Percentiles rank a stretch among this genome's conserved stretches.
Conservation (phyloP, 2,329 filamentous ascomycete genomes). For the Diaporthe nobilis region DNA sequence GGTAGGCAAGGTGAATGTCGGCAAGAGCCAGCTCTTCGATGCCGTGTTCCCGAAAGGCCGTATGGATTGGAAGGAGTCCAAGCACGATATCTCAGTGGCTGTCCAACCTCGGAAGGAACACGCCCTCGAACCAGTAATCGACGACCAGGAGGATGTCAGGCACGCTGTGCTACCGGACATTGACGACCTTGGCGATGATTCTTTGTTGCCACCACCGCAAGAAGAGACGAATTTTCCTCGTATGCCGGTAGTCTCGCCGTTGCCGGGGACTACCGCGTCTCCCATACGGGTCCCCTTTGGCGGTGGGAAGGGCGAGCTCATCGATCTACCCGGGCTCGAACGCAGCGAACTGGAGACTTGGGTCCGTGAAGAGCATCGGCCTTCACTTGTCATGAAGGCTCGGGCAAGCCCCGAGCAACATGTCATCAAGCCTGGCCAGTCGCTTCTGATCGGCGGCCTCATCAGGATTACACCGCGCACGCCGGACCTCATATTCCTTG, state of each 20-base stretch:
- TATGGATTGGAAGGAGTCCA: constrained; percentile 57
- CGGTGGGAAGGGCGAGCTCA: constrained; percentile 86
- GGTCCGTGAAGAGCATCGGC: constrained; percentile 76
- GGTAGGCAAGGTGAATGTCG: constrained; percentile 98
- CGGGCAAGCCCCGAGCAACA: constrained; percentile 81
- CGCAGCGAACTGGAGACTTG: constrained; percentile 80
- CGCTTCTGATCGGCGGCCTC: constrained; percentile 86
- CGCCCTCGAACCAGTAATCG: constrained; percentile 35
- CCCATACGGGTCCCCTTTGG: constrained; percentile 95
- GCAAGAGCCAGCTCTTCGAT: constrained; percentile 93
- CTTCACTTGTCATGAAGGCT: constrained; percentile 82
- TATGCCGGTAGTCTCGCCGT: constrained; percentile 87
- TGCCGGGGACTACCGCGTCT: constrained; percentile 94
- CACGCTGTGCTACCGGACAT: constrained; percentile 39
- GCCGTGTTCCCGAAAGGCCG: constrained; percentile 86
- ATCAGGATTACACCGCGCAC: constrained; percentile 87
- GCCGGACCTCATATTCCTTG: constrained; percentile 76
- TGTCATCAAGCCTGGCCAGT: constrained; percentile 81
- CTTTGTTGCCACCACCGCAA: constrained; percentile 83
- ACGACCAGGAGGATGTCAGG: constrained; percentile 42
- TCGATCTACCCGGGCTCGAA: constrained; percentile 90
- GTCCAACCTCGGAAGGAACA: constrained; percentile 48
- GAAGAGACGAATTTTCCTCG: constrained; percentile 81
- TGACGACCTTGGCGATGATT: constrained; percentile 55
- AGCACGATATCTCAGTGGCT: constrained; percentile 54